Percentiles rank a stretch among this genome's conserved stretches.
phyloP scores from a whole-genome alignment of 768 basidiomycete species.

The Suillus occidentalis region DNA sequence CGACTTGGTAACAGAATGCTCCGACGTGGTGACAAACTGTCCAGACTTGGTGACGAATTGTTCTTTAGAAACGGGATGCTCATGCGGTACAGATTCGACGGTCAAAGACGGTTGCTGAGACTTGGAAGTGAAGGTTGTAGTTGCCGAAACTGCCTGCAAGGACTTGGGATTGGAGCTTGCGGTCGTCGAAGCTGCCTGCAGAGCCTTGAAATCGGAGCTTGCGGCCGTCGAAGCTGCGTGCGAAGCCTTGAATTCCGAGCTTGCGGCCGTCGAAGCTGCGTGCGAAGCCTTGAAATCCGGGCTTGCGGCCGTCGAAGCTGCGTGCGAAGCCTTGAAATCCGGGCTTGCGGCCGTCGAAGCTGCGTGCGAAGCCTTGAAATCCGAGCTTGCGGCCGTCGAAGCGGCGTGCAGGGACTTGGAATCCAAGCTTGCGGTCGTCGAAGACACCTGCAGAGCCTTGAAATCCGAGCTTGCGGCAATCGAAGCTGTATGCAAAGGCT shows the following conservation, averaged over 20 bases:
- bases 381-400: not conserved
- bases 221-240: not conserved
- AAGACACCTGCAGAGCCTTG: not conserved
- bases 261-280: not conserved
- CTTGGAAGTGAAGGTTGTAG: not conserved
- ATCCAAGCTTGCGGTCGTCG: rapidly evolving
- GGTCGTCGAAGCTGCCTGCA: not conserved
- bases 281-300: not conserved
- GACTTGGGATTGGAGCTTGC: not conserved
- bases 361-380: not conserved
- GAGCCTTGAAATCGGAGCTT: not conserved
- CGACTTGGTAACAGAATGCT: too few relatives aligned
- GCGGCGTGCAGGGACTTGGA: not conserved
- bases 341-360: not conserved
- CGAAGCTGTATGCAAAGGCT: too few relatives aligned
- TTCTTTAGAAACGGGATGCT: not conserved
- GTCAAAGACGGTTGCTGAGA: not conserved
- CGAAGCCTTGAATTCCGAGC: not conserved
- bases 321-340: too few relatives aligned
- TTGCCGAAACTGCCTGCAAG: not conserved
- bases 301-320: not conserved
- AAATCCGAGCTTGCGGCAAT: not conserved
- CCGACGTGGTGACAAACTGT: not conserved
- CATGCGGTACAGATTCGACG: not conserved
- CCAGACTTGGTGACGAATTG: not conserved